Conservation (phyloP, 2,329 filamentous ascomycete species). For the Balansia obtecta region DNA sequence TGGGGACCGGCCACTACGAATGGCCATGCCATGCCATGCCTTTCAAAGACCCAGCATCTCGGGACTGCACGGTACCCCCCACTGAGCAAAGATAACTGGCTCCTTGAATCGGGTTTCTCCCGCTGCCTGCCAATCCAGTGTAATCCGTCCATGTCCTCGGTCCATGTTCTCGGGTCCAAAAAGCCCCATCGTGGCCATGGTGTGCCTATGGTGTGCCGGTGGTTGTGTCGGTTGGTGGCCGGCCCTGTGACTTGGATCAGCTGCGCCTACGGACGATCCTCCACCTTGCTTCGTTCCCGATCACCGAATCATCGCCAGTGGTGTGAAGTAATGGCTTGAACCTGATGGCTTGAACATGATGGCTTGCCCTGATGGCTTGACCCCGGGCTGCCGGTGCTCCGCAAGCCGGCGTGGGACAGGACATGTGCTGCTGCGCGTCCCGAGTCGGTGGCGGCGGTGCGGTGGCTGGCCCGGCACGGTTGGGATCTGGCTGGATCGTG, state of each 20-base stretch:
- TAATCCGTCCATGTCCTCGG: not conserved
- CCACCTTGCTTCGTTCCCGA: slow-evolving; percentile 1
- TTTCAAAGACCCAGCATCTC: not conserved
- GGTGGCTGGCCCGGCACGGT: slow-evolving; percentile 3
- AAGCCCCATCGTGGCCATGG: no score
- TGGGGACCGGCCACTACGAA: not conserved
- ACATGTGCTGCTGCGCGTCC: not conserved
- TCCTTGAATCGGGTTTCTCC: not conserved
- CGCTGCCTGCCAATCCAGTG: not conserved
- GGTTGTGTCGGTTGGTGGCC: no score
- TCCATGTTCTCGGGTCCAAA: not conserved
- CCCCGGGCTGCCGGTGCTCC: slow-evolving; percentile 1
- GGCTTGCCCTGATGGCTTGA: not conserved
- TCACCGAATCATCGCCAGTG: no score
- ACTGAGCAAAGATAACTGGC: not conserved
- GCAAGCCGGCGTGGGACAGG: not conserved
- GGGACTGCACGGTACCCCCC: not conserved
- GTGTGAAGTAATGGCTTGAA: no score
- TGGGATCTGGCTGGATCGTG: slow-evolving; percentile 2
- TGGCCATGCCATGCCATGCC: not conserved
- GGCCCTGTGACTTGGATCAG: slow-evolving; percentile 9
- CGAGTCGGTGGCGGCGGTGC: slow-evolving; percentile 3
- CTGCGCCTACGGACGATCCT: slow-evolving; percentile 3
- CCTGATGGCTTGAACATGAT: no score
- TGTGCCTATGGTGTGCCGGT: no score